Evolutionary conservation across 2,329 filamentous ascomycete genomes (phyloP), one percentile per base, ranked within the genome.

Genomic region (Helotiales sp.): DNA sequence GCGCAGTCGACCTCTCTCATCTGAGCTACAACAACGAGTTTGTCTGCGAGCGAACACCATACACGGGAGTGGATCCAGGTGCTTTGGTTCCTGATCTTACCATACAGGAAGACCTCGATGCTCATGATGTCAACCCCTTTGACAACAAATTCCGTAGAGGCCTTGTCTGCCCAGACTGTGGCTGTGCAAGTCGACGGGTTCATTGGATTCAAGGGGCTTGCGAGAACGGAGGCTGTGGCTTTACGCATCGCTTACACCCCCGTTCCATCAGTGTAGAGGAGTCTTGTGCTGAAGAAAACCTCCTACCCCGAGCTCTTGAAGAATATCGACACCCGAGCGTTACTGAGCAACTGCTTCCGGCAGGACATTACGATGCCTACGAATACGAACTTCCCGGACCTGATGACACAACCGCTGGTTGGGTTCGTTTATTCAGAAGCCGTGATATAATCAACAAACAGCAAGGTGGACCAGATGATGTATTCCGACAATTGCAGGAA

Each of bases 201-300:
- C 71, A 77, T 24, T 92, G 87, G 86, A 73, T 72, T 5, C 77
- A 79, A 1, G 90, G 86, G 87, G 71, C 74, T 25, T 92, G 88
- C 59, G 75, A 79, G 42, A 81, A 77, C 13, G 61, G 63, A 0
- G 64, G 63, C 1, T 90, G 86, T 63, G 69, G 67, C 34, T 88
- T 79, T 49, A 68, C 66, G 10, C 72, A 79, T 34, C 10, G 33
- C 1, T 5, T 68, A 1, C 51, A 31, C 1, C 55, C 53, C 12
- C 12, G 17, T 15, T 12, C 46, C 7, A 33, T 68, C 15, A 33
- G 59, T 8, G 55, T 64, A 12, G 5, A 42, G 0, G 52, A 65
- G 19, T 61, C 62, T 4, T 58, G 67, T 38, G 53, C 58, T 9
- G 40, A 54, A 25, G 31, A 46, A 12, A 36, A 53, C 17, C 36